Evolutionary conservation across 805 yeast genomes (phyloP).

Genomic region (Osmozyma mogii): DNA sequence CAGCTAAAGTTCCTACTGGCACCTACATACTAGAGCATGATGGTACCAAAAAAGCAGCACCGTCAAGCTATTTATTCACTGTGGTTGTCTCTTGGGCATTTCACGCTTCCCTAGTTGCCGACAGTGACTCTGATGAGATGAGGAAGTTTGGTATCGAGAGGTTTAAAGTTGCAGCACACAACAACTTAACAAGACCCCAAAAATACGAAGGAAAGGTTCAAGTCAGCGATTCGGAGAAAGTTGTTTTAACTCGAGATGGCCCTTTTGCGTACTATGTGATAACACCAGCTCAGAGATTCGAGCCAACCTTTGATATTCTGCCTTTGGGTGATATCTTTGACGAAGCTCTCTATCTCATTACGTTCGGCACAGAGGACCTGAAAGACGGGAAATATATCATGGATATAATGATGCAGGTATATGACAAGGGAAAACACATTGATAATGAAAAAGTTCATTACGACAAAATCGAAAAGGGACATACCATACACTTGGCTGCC

Average conservation of each 20-base stretch:
- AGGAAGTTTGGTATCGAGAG: slow-evolving; percentile 57
- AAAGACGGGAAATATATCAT: slow-evolving; percentile 27
- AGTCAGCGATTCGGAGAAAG: slow-evolving; percentile 9
- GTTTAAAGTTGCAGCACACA: slow-evolving; percentile 60
- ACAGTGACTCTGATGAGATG: slow-evolving; percentile 63
- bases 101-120: slow-evolving; percentile 80
- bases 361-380: slow-evolving; percentile 31
- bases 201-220: slow-evolving; percentile 37
- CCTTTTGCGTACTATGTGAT: slow-evolving; percentile 54
- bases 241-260: slow-evolving; percentile 14
- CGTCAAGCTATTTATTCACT: slow-evolving; percentile 27
- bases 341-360: slow-evolving; percentile 36
- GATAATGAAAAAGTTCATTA: slow-evolving; percentile 43
- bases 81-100: slow-evolving; percentile 81
- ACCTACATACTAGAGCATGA: slow-evolving; percentile 16
- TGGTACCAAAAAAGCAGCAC: slow-evolving; percentile 8
- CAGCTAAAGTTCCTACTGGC: slow-evolving; percentile 34
- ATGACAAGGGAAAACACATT: slow-evolving; percentile 49
- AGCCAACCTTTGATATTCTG: slow-evolving; percentile 53
- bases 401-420: slow-evolving; percentile 51
- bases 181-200: slow-evolving; percentile 44
- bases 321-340: slow-evolving; percentile 46
- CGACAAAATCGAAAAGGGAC: slow-evolving; percentile 18
- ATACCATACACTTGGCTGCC: slow-evolving; percentile 15
- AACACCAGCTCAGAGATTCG: slow-evolving; percentile 50